Conservation (phyloP, 2,329 filamentous ascomycete species). For the Beauveria pseudobassiana region DNA sequence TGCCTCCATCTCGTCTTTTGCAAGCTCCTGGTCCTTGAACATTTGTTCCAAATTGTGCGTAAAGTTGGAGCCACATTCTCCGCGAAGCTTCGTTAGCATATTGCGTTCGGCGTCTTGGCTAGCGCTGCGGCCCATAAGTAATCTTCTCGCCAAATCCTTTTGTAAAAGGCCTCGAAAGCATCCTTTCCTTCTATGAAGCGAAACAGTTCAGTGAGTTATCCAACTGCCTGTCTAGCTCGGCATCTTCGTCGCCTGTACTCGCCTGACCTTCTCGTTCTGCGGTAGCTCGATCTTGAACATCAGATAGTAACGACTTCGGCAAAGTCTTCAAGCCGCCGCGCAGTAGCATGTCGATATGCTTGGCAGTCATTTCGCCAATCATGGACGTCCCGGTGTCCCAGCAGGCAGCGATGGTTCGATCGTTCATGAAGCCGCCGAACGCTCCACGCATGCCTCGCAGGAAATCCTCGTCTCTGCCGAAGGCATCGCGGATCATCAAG, state of each 20-base stretch:
- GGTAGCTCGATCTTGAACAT: constrained; percentile 47
- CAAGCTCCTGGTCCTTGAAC: constrained; percentile 97
- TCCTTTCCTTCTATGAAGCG: constrained; percentile 96
- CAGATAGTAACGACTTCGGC: constrained; percentile 59
- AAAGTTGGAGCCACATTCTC: constrained; percentile 87
- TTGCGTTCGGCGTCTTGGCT: constrained; percentile 92
- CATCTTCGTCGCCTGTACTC: constrained; percentile 76
- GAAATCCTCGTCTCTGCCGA: constrained; percentile 69
- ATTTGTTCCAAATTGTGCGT: constrained; percentile 98
- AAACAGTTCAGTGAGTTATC: constrained; percentile 94
- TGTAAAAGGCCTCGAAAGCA: constrained; percentile 98
- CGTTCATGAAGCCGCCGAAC: constrained; percentile 89
- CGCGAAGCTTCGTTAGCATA: constrained; percentile 87
- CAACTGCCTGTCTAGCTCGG: constrained; percentile 83
- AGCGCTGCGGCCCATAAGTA: constrained; percentile 87
- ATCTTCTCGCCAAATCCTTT: constrained; percentile 82
- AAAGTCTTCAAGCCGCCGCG: constrained; percentile 81
- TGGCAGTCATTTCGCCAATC: constrained; percentile 97
- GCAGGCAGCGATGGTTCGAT: constrained; percentile 62
- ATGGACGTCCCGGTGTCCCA: constrained; percentile 84
- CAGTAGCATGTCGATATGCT: constrained; percentile 86
- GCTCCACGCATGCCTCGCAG: constrained; percentile 73
- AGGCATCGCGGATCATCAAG: constrained; percentile 66
- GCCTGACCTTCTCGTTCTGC: constrained; percentile 57
- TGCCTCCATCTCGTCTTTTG: constrained; percentile 83